Evolutionary conservation across 352 stramenopile genomes (phyloP), one percentile per base, ranked within the genome.

Genomic region (Peronospora destructor): DNA sequence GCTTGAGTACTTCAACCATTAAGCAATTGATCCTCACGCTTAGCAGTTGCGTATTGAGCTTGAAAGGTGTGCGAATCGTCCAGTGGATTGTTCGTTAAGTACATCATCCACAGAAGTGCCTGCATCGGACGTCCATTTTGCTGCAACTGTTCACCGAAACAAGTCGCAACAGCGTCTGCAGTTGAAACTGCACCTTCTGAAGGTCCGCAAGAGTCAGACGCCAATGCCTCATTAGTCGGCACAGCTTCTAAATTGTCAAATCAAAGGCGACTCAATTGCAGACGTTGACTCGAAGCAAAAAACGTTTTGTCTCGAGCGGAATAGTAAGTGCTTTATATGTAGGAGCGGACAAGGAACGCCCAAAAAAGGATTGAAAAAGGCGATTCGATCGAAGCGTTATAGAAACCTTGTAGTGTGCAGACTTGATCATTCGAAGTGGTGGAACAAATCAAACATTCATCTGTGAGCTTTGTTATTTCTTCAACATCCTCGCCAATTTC

Each of bases 121-220:
- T 89, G 79, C 30, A 57, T 72, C 30, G 67, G 87, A 9, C 68
- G 73, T 26, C 81, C 80, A 32, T 87, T 80, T 49, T 59, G 57
- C 33, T 77, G 56, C 37, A 26, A 33, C 25, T 49, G 28, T 13
- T 30, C 32, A 38, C 34, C 17, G 7, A 53, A 57, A 28, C 44
- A 56, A 17, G 19, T 13, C 11, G 19, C 25, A 14, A 39, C 33
- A 13, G 17, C 33, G 13, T 33, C 41, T 2, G 41, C 53, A 23
- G 61, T 57, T 26, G 45, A 68, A 29, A 59, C 53, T 23, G 21
- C 29, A 11, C 19, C 36, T 12, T 26, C 29, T 26, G 54, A 56
- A 39, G 9, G 8, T 36, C 8, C 9, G 3, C 32, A 21, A 9
- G 25, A 49, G 45, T 28, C 13, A 40, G 44, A 41, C 29, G 25